Evolutionary conservation across 2,329 filamentous ascomycete species (phyloP).

Genomic region (Akanthomyces muscarius): DNA sequence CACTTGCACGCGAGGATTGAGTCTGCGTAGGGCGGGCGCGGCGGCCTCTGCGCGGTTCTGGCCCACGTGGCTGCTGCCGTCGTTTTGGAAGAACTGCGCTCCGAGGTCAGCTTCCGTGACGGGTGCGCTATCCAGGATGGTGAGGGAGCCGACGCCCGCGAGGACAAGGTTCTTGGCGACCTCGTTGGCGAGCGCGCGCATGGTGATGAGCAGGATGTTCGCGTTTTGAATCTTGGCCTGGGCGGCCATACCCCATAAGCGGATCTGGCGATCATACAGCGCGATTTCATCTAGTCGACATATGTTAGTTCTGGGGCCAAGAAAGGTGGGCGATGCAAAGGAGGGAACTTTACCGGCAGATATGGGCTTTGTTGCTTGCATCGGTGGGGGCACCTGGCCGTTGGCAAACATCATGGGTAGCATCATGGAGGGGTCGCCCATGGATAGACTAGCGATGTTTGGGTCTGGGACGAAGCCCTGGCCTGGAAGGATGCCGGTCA

Average conservation of each 20-base stretch:
- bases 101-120: constrained; percentile 79
- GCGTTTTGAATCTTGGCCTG: constrained; percentile 89
- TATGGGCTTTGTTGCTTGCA: constrained; percentile 25
- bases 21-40: constrained; percentile 69
- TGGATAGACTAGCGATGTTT: constrained; percentile 21
- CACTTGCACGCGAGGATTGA: constrained; percentile 85
- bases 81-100: constrained; percentile 74
- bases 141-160: constrained; percentile 85
- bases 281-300: constrained; percentile 76
- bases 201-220: constrained; percentile 82
- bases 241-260: constrained; percentile 93
- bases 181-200: constrained; percentile 86
- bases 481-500: constrained; percentile 21
- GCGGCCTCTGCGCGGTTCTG: constrained; percentile 82
- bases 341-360: constrained; percentile 31
- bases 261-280: constrained; percentile 94
- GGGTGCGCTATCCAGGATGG: constrained; percentile 72
- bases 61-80: constrained; percentile 64
- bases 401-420: constrained; percentile 31
- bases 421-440: constrained; percentile 28
- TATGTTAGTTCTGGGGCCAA: not conserved
- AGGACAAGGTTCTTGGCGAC: constrained; percentile 96
- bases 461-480: constrained; percentile 5
- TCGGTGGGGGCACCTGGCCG: constrained; percentile 21
- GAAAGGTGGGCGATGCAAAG: not conserved